Evolutionary conservation across 2,329 filamentous ascomycete species (phyloP).

Genomic region (Aspergillus calidoustus): DNA sequence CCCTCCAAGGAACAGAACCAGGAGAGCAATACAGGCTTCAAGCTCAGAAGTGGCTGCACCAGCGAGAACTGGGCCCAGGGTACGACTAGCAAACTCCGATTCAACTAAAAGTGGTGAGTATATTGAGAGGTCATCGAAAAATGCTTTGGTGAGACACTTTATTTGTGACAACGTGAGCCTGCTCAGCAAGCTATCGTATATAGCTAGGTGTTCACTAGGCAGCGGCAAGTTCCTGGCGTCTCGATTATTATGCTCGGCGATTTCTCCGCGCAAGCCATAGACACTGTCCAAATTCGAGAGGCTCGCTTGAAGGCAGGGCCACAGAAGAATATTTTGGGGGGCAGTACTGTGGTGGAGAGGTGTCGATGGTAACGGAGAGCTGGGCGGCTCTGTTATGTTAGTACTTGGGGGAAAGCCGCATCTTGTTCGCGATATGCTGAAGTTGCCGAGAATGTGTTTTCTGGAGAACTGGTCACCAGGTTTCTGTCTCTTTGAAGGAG

Average conservation of each 20-base stretch:
- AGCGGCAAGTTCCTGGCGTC: background rate
- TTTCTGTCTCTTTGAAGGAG: background rate
- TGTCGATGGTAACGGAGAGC: background rate
- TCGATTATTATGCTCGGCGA: background rate
- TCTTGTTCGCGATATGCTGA: background rate
- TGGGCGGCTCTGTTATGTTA: background rate
- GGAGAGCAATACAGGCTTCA: background rate
- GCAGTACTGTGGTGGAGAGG: conserved; percentile 2
- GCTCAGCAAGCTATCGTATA: background rate
- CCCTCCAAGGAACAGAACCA: background rate
- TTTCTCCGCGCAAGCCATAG: background rate
- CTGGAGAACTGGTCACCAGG: background rate
- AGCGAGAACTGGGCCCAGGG: background rate
- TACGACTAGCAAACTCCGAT: background rate
- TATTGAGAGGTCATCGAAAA: background rate
- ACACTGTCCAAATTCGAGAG: background rate
- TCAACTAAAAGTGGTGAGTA: background rate
- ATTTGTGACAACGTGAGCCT: background rate
- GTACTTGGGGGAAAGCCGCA: background rate
- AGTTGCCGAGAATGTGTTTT: background rate
- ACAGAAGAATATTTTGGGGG: background rate
- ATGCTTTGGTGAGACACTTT: background rate
- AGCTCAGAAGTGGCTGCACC: background rate
- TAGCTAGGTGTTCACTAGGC: background rate
- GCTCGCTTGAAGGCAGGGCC: background rate